These are phyloP conservation scores for Aphanoascus verrucosus DNA, from an alignment of 2,329 filamentous ascomycete genomes.

Conservation along the genomic window DNA sequence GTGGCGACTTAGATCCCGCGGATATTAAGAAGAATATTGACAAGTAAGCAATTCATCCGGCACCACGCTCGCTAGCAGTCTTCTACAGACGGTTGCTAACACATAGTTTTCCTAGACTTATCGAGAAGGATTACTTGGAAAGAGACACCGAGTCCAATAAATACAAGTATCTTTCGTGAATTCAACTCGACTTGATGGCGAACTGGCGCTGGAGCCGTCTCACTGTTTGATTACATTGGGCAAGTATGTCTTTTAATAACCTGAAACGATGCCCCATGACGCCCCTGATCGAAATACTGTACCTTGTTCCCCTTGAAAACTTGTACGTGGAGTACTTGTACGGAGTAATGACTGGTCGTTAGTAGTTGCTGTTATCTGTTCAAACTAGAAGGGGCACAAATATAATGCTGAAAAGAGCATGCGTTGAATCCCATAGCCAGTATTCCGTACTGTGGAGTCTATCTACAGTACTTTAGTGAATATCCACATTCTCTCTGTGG, in stretches of 20 bases:
- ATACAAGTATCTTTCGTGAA: constrained; percentile 60
- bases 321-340: neutral
- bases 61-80: neutral
- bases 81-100: neutral
- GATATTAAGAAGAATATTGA: constrained; percentile 98
- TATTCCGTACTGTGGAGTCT: too few relatives aligned
- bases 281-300: neutral
- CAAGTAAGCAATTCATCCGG: constrained; percentile 49
- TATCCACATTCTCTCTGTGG: too few relatives aligned
- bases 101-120: constrained; percentile 47
- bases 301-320: neutral
- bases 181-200: neutral
- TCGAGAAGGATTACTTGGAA: constrained; percentile 90
- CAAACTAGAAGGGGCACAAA: too few relatives aligned
- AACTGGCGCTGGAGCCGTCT: neutral
- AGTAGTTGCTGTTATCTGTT: neutral
- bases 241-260: neutral
- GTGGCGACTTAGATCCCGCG: constrained; percentile 71
- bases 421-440: too few relatives aligned
- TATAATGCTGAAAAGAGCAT: too few relatives aligned
- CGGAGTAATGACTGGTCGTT: neutral
- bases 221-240: neutral
- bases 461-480: too few relatives aligned
- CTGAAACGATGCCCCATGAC: neutral
- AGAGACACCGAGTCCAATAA: constrained; percentile 52